Evolutionary conservation across 2,329 filamentous ascomycete genomes (phyloP).

Genomic region (Aschersonia sp.): DNA sequence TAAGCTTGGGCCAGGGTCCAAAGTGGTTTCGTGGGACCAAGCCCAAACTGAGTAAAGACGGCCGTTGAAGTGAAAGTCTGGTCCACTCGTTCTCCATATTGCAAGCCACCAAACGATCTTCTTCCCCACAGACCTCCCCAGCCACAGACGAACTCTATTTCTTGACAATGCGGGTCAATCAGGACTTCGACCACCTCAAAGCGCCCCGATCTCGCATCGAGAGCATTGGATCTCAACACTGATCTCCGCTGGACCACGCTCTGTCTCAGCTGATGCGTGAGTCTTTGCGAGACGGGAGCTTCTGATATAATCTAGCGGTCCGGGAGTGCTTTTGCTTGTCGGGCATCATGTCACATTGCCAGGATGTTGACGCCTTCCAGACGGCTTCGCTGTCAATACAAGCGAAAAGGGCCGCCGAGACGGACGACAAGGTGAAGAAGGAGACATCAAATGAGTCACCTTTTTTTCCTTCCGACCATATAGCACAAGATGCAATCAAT

Average conservation of each 20-base stretch:
- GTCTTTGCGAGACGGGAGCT: conserved; percentile 1
- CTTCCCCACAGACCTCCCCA: too few species aligned
- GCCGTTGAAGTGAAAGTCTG: too few species aligned
- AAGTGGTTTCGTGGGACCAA: too few species aligned
- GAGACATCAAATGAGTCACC: too few species aligned
- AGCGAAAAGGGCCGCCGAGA: too few species aligned
- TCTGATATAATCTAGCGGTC: conserved; percentile 1
- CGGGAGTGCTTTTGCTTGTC: conserved; percentile 2
- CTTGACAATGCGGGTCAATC: not conserved
- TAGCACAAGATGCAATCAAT: too few species aligned
- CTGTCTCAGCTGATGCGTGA: conserved; percentile 1
- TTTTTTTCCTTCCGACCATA: too few species aligned
- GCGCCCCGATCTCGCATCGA: not conserved
- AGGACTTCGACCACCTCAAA: not conserved
- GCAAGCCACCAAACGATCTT: too few species aligned
- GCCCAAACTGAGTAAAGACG: too few species aligned
- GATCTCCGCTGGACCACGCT: conserved; percentile 1
- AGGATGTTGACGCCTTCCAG: not conserved
- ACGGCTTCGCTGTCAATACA: not conserved
- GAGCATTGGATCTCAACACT: not conserved
- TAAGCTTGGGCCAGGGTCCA: too few species aligned
- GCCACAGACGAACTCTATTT: not conserved
- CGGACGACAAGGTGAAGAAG: too few species aligned
- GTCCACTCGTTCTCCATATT: too few species aligned
- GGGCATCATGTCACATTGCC: conserved; percentile 1